phyloP scores from a whole-genome alignment of 306 rosid genomes.

The Vicia villosa region DNA sequence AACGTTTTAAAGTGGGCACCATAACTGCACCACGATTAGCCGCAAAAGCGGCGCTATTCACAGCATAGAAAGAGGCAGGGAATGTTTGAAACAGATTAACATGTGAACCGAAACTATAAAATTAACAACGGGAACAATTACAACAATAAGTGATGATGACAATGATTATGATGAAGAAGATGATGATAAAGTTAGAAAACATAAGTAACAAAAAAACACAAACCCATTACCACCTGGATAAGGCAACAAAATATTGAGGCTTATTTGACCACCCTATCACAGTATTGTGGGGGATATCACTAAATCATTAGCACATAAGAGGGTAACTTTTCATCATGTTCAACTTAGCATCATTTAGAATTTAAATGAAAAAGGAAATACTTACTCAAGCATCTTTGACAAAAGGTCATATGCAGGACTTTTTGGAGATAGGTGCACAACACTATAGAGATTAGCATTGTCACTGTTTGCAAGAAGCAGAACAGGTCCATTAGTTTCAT shows the following conservation, averaged over 20 bases:
- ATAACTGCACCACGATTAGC: not conserved
- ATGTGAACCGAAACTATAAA: not conserved
- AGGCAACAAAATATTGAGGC: conserved; percentile 24
- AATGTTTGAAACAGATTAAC: conserved; percentile 16
- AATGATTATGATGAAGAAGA: not conserved
- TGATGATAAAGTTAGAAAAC: conserved; percentile 14
- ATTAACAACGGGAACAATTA: not conserved
- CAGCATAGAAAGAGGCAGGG: conserved; percentile 6
- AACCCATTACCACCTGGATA: conserved; percentile 25
- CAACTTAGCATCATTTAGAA: conserved; percentile 21
- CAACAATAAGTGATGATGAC: not conserved
- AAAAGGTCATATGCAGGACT: conserved; percentile 88
- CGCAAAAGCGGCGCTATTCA: not conserved
- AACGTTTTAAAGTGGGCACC: not conserved
- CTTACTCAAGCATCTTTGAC: conserved; percentile 98
- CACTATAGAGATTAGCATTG: conserved; percentile 61
- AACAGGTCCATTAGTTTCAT: conserved; percentile 26
- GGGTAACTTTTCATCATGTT: conserved; percentile 4
- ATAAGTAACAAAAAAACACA: conserved; percentile 12
- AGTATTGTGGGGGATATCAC: conserved; percentile 10
- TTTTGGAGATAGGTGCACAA: conserved; percentile 78
- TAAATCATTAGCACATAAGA: not conserved
- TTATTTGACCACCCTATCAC: conserved; percentile 20
- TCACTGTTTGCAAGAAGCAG: conserved; percentile 62
- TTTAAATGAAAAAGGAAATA: conserved; percentile 36